phyloP scores from a whole-genome alignment of 805 yeast species.

The Saccharomycopsis synnaedendra region DNA sequence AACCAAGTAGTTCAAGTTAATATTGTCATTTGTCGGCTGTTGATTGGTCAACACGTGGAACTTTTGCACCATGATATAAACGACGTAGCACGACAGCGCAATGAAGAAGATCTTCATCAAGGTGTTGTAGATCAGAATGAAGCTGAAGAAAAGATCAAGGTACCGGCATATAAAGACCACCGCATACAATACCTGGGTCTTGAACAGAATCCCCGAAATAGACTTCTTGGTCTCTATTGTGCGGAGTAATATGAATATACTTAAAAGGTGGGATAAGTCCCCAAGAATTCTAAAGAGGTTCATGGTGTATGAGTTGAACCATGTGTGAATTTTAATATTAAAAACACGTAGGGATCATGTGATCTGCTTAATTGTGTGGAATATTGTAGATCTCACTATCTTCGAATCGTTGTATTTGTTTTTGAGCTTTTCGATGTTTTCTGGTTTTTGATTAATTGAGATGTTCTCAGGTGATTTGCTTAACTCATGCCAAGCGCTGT shows the following conservation, averaged over 20 bases:
- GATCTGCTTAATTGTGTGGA: too few relatives aligned
- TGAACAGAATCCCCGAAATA: constrained; percentile 75
- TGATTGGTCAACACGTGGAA: constrained; percentile 39
- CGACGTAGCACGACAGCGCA: constrained; percentile 60
- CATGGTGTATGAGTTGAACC: constrained; percentile 18
- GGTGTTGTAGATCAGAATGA: constrained; percentile 61
- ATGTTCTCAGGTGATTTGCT: too few relatives aligned
- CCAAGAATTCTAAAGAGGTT: constrained; percentile 42
- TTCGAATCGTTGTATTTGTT: too few relatives aligned
- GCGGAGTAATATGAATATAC: constrained; percentile 64
- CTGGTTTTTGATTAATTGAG: too few relatives aligned
- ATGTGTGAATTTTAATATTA: too few relatives aligned
- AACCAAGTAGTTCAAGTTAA: constrained; percentile 60
- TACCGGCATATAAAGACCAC: constrained; percentile 67
- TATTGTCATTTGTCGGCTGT: constrained; percentile 58
- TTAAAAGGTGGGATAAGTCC: constrained; percentile 74
- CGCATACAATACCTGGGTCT: constrained; percentile 75
- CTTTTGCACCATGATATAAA: constrained; percentile 56
- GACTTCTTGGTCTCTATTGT: constrained; percentile 56
- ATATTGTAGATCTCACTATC: too few relatives aligned
- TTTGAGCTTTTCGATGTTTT: too few relatives aligned
- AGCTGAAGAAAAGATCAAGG: constrained; percentile 46
- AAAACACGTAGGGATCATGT: too few relatives aligned
- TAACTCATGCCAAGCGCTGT: too few relatives aligned
- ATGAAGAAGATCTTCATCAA: constrained; percentile 77